Percentiles rank a stretch among this genome's conserved stretches.
Conservation (phyloP, 306 rosid genomes). For the Styphnolobium japonicum region DNA sequence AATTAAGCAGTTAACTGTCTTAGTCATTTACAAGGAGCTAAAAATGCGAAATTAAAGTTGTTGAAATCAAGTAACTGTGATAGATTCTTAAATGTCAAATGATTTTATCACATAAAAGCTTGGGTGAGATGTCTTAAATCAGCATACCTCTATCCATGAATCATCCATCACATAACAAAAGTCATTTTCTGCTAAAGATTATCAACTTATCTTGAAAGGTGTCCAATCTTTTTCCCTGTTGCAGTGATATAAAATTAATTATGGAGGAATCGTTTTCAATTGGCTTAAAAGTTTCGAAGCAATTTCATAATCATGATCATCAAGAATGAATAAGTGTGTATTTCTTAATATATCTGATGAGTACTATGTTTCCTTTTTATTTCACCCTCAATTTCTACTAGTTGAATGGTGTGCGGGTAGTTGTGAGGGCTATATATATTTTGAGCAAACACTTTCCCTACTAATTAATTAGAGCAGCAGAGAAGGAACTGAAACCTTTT, state of each 20-base stretch:
- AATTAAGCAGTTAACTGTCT: constrained; percentile 43
- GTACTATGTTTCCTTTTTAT: background rate
- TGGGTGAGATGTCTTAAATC: constrained; percentile 56
- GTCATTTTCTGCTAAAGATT: constrained; percentile 38
- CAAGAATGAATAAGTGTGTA: background rate
- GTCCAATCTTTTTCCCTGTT: constrained; percentile 62
- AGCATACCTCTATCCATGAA: constrained; percentile 29
- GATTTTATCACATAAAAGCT: constrained; percentile 36
- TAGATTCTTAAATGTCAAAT: constrained; percentile 34
- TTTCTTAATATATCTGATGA: background rate
- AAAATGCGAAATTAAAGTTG: constrained; percentile 12
- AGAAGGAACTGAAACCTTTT: background rate
- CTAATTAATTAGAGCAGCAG: background rate
- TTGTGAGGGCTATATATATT: background rate
- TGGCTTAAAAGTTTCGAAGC: constrained; percentile 24
- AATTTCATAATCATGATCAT: constrained; percentile 19
- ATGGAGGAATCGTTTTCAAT: constrained; percentile 22
- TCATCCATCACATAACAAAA: constrained; percentile 21
- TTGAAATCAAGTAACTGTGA: constrained; percentile 37
- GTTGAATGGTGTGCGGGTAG: background rate
- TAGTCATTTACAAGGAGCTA: constrained; percentile 21
- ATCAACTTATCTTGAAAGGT: constrained; percentile 55
- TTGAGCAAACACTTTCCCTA: background rate
- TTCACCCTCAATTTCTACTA: background rate
- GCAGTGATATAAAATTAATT: constrained; percentile 6